Conservation (phyloP, 305 asterid genomes). For the Solanum hybrid region DNA sequence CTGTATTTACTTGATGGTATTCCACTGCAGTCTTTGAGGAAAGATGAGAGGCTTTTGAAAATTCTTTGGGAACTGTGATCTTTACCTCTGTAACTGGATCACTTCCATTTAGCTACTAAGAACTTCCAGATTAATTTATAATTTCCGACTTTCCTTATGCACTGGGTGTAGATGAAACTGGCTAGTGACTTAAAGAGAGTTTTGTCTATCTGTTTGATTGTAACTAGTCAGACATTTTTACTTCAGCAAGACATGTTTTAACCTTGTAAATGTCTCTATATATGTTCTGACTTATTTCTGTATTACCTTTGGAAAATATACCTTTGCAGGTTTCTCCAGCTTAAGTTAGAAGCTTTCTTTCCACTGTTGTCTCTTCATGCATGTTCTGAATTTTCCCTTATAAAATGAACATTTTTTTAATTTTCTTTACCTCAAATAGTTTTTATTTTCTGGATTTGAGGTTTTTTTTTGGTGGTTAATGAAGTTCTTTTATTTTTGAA, state of each 20-base stretch:
- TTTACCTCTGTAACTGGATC: background rate
- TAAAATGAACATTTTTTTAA: background rate
- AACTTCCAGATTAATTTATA: background rate
- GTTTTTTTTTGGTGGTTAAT: background rate
- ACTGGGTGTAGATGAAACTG: background rate
- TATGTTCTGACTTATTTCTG: background rate
- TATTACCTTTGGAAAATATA: background rate
- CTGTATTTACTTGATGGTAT: background rate
- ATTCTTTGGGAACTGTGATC: background rate
- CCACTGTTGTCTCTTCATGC: background rate
- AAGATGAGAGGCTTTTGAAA: background rate
- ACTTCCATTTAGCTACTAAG: conserved; percentile 2
- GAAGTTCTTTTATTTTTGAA: conserved; percentile 11
- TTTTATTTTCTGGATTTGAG: background rate
- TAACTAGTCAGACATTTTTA: background rate
- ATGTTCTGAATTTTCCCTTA: background rate
- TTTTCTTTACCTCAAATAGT: background rate
- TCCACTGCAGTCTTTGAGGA: background rate
- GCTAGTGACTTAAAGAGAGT: background rate
- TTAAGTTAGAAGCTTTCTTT: background rate
- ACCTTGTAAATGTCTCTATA: background rate
- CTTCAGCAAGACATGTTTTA: conserved; percentile 1
- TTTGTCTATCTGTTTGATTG: background rate
- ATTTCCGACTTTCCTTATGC: background rate
- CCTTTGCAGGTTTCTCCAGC: background rate